phyloP scores from a whole-genome alignment of 768 basidiomycete species.

The Lactarius hatsudake region DNA sequence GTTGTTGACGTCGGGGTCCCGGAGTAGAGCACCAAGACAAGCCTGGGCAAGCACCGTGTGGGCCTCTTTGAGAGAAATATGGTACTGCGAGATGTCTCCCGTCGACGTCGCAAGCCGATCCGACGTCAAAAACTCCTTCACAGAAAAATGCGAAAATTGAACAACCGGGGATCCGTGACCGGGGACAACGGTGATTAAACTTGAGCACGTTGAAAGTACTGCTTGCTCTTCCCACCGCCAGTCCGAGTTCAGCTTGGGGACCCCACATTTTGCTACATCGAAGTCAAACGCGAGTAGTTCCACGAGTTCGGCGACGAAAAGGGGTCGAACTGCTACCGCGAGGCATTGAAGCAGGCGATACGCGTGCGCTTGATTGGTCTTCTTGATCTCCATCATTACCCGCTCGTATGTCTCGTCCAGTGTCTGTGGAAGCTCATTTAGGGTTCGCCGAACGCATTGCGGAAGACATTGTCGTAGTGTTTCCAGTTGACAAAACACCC shows the following conservation, averaged over 20 bases:
- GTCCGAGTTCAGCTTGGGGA: not conserved
- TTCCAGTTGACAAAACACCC: not conserved
- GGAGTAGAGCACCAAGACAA: not conserved
- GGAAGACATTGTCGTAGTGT: not conserved
- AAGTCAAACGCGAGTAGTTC: not conserved
- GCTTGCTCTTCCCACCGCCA: not conserved
- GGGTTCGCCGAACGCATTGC: not conserved
- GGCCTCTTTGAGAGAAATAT: not conserved
- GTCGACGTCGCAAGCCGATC: not conserved
- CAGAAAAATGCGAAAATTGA: not conserved
- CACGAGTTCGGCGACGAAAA: no score
- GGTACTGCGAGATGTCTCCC: not conserved
- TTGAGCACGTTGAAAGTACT: not conserved
- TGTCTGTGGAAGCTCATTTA: not conserved
- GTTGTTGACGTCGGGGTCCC: not conserved
- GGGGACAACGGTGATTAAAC: not conserved
- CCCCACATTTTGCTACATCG: not conserved
- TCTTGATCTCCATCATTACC: not conserved
- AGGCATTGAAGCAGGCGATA: not conserved
- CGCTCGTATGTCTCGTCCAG: conserved; percentile 1
- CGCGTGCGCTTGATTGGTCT: not conserved
- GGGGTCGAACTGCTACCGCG: not conserved
- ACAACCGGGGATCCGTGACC: not conserved
- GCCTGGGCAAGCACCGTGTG: not conserved
- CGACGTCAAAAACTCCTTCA: not conserved